Conservation (phyloP, 371 early-diverging fungal species). For the Paraphysoderma sedebokerense region DNA sequence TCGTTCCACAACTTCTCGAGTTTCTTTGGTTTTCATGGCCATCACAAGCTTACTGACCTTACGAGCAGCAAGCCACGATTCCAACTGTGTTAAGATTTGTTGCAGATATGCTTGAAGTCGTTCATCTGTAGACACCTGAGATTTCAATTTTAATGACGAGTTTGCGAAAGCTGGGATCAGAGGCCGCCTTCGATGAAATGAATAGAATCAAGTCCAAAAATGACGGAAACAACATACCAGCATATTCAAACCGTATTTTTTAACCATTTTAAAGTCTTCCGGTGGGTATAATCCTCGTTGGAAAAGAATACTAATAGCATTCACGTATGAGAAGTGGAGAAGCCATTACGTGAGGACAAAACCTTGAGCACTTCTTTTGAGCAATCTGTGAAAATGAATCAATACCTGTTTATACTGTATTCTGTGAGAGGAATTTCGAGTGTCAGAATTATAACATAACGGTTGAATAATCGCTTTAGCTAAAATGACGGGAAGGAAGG, state of each 20-base stretch:
- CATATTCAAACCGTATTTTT: constrained; percentile 65
- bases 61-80: constrained; percentile 49
- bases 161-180: too few species aligned
- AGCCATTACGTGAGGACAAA: not conserved
- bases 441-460: not conserved
- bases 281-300: constrained; percentile 77
- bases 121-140: constrained; percentile 50
- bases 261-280: constrained; percentile 61
- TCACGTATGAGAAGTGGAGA: not conserved
- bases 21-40: constrained; percentile 60
- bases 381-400: not conserved
- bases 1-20: constrained; percentile 63
- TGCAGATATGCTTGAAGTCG: constrained; percentile 48
- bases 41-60: constrained; percentile 65
- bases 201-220: too few species aligned
- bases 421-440: constrained; percentile 22
- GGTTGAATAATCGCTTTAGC: not conserved
- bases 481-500: not conserved
- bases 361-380: not conserved
- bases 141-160: too few species aligned
- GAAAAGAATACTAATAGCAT: constrained; percentile 46
- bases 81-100: constrained; percentile 53
- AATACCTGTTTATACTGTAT: constrained; percentile 59
- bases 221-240: too few species aligned
- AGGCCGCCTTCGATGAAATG: too few species aligned